Base-by-base conservation (phyloP, 257 asterid genomes). In the Nemophila menziesii region DNA sequence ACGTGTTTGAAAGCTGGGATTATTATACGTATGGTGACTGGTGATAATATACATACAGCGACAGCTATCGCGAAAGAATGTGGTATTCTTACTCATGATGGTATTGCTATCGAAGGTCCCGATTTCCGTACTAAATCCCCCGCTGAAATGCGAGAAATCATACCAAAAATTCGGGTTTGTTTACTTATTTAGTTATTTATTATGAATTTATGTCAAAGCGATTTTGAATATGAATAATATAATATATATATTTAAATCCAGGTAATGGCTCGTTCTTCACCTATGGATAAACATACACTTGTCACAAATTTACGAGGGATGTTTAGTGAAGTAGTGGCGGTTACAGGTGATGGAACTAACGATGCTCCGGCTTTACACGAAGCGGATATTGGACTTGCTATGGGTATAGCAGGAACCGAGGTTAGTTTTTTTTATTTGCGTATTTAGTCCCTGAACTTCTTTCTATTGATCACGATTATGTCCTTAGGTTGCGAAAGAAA, bases 221-320 rank as follows among this genome's bases (percentile, higher is more conserved):
- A 18, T 12, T 37, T 33, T 44, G 43, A 52, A 39, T 22, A 45
- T 27, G 15, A n/a, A 22, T 43, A 11, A 2, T n/a, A 20, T 11
- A 27, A 20, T 56, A 14, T 49, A 40, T 41, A 52, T 9, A 8
- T 4, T 57, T 49, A 58, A 48, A 44, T 66, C 55, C 67, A 90
- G 99, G 96, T 90, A 20, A 85, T 90, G 93, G 96, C 93, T 27
- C 80, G 99, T 52, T 90, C 99, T 11, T 85, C 95, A 12, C 99
- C 99, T 20, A 73, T 75, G 10, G 96, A 90, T 75, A 90, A 90
- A 68, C 89, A 90, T 41, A 56, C 75, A 40, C 70, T 90, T 39
- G 99, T 82, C 46, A 81, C 76, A 75, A 74, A 72, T 41, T 62
- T 80, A 22, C 72, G 92, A 71, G 70, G 71, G 46, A 55, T 40